Evolutionary conservation across 1,284 basidiomycete species (phyloP).

Genomic region (Pisolithus thermaeus): DNA sequence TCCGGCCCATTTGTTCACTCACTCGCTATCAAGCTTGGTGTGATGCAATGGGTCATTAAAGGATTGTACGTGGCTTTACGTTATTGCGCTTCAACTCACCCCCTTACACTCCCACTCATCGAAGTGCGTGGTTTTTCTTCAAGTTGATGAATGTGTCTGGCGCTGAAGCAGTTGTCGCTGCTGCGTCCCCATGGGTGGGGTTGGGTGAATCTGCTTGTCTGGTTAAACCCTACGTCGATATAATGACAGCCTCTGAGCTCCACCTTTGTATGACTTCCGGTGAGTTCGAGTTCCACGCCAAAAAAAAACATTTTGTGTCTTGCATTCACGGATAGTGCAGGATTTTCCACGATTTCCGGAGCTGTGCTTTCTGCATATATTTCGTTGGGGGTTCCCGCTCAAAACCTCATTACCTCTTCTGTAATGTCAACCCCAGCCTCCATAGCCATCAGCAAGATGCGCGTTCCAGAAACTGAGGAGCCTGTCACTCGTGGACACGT

Average conservation of each 20-base stretch:
- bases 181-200: slow-evolving; percentile 88
- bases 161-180: slow-evolving; percentile 88
- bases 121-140: slow-evolving; percentile 88
- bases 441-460: slow-evolving; percentile 85
- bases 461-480: slow-evolving; percentile 77
- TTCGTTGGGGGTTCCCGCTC: slow-evolving; percentile 72
- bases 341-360: slow-evolving; percentile 87
- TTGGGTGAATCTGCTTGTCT: slow-evolving; percentile 85
- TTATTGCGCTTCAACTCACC: background rate
- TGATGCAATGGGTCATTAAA: slow-evolving; percentile 86
- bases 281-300: slow-evolving; percentile 26
- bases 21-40: slow-evolving; percentile 45
- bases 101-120: slow-evolving; percentile 2
- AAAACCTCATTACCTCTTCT: slow-evolving; percentile 83
- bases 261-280: slow-evolving; percentile 90
- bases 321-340: slow-evolving; percentile 21
- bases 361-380: slow-evolving; percentile 87
- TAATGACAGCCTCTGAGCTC: slow-evolving; percentile 86
- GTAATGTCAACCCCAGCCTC: slow-evolving; percentile 95
- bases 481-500: slow-evolving; percentile 81
- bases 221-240: slow-evolving; percentile 79
- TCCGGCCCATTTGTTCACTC: background rate
- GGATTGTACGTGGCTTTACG: slow-evolving; percentile 50
- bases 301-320: background rate
- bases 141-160: slow-evolving; percentile 83